Evolutionary conservation across 192 early-diverging fungal species (phyloP).

Genomic region (Coemansia sp.): DNA sequence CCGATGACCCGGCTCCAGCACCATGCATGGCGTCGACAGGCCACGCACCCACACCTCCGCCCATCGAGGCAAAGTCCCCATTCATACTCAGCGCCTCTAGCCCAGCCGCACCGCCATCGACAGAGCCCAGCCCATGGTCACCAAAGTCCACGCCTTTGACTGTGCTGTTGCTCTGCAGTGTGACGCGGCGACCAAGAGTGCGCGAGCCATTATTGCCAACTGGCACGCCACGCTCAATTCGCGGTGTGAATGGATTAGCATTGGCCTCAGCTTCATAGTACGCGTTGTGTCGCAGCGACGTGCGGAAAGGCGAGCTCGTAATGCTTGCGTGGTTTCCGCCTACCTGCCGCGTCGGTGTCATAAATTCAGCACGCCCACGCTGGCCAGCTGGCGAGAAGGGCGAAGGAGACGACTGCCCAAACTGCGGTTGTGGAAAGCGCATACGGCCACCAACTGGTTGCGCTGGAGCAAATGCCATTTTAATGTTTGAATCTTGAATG

Average conservation of each 20-base stretch:
- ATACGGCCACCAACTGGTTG: constrained; percentile 43
- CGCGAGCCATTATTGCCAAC: constrained; percentile 20
- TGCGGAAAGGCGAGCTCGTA: constrained; percentile 26
- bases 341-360: constrained; percentile 25
- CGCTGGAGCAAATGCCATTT: constrained; percentile 23
- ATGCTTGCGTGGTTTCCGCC: not conserved
- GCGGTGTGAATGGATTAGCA: constrained; percentile 46
- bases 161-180: constrained; percentile 10
- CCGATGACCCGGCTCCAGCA: not conserved
- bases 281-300: constrained; percentile 20
- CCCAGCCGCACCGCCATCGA: not conserved
- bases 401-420: constrained; percentile 1
- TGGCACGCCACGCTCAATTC: constrained; percentile 26
- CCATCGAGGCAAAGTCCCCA: constrained; percentile 3
- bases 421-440: constrained; percentile 26
- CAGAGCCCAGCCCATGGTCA: not conserved
- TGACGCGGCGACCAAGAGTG: constrained; percentile 20
- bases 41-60: constrained; percentile 41
- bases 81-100: not conserved
- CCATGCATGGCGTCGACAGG: constrained; percentile 5
- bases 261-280: constrained; percentile 21
- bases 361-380: constrained; percentile 16
- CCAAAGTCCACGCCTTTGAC: not conserved
- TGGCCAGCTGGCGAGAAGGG: not conserved
- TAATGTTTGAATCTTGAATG: not conserved